Base-by-base conservation (phyloP, 2,329 filamentous ascomycete genomes). In the Fusarium sp. region DNA sequence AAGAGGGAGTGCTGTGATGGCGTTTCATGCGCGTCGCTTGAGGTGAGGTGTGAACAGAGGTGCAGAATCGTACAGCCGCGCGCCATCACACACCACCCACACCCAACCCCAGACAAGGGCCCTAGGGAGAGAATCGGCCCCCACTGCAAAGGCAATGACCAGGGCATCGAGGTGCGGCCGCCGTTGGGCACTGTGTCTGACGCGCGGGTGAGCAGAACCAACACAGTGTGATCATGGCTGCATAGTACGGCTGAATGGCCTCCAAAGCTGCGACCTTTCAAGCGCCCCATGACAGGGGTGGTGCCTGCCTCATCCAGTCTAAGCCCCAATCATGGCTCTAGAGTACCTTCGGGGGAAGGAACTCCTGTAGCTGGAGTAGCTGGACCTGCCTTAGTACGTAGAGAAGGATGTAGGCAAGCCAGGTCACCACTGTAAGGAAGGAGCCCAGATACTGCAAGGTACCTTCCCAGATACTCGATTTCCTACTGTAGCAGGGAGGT, bases 31-130 rank as follows among this genome's bases (percentile, higher is more conserved):
- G 71, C 73, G 68, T 72, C 73, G 42, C 63, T 64, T 69, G 49
- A 60, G 51, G 57, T 65, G 66, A 60, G 51, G 57, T 65, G 66
- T 69, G 69, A 73, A 77, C 55, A 66, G 65, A 69, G 65, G 65
- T 68, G 64, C 64, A 74, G 67, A 63, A 56, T 51, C 60, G 75
- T 69, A 77, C 75, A 77, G 74, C 74, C 76, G 76, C 76, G 72
- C 73, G 70, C 75, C 70, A 68, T 65, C 66, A 74, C 64, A 62
- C 65, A 59, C 44, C 44, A 46, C 44, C n/a, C 22, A 29, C 24
- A 27, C 70, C 62, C 33, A 70, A 38, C 61, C 73, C 67, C 70
- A 33, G 31, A 33, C 31, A 33, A 33, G 31, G 31, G 31, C 10
- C 31, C 31, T 33, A 33, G 31, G 31, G 11, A 33, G 31, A 5